Percentiles rank a stretch among this genome's conserved stretches.
These are phyloP conservation scores for Ganoderma meredithae DNA, from an alignment of 1,284 basidiomycete species.

Conservation along the genomic window DNA sequence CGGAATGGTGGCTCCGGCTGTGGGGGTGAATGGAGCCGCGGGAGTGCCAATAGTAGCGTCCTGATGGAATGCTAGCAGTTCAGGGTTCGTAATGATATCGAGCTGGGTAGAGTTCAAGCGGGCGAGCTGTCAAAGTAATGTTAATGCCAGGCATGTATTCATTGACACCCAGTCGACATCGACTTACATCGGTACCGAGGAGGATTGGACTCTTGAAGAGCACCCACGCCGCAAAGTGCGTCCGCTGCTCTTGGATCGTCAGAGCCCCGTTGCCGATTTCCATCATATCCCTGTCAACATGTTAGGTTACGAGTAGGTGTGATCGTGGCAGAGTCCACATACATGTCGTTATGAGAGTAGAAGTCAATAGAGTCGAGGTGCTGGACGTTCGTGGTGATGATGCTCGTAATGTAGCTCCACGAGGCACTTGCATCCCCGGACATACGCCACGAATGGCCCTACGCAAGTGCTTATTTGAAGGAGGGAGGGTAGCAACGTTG, in stretches of 20 bases:
- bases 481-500: not conserved
- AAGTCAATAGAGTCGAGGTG: slow-evolving; percentile 54
- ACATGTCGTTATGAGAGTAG: slow-evolving; percentile 62
- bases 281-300: slow-evolving; percentile 56
- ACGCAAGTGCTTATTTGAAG: not conserved
- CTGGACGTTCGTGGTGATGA: slow-evolving; percentile 52
- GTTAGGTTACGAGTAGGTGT: not conserved
- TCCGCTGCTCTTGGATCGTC: slow-evolving; percentile 58
- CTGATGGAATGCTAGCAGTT: slow-evolving; percentile 63
- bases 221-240: slow-evolving; percentile 63
- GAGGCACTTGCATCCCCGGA: slow-evolving; percentile 56
- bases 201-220: slow-evolving; percentile 66
- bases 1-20: slow-evolving; percentile 46
- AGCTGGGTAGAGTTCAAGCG: slow-evolving; percentile 49
- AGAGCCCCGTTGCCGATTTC: slow-evolving; percentile 60
- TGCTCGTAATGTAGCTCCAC: slow-evolving; percentile 56
- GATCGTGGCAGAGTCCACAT: not conserved
- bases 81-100: slow-evolving; percentile 56
- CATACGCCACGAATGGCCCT: slow-evolving; percentile 68
- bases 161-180: too few species aligned
- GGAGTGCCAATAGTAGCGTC: slow-evolving; percentile 54
- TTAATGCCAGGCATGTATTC: not conserved
- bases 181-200: slow-evolving; percentile 56
- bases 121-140: slow-evolving; percentile 46
- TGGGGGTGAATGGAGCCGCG: slow-evolving; percentile 55